These are phyloP conservation scores for Pleurotus giganteus DNA, from an alignment of 768 basidiomycete species.

Conservation along the genomic window DNA sequence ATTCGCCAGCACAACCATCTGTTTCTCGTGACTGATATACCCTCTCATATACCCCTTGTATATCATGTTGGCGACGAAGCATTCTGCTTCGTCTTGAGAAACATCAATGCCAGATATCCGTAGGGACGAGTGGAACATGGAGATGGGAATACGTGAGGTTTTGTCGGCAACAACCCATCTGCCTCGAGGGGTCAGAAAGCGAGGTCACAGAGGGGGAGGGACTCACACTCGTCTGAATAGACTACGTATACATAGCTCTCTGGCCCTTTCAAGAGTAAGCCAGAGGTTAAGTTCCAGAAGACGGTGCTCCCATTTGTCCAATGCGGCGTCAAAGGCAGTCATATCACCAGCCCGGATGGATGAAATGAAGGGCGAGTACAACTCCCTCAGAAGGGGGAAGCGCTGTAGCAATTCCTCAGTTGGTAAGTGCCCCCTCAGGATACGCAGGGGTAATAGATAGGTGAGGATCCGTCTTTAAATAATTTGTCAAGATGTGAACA, in stretches of 20 bases:
- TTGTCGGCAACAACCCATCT: conserved; percentile 84
- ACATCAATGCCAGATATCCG: conserved; percentile 69
- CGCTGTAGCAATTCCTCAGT: conserved; percentile 64
- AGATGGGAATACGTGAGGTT: conserved; percentile 74
- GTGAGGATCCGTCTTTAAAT: conserved; percentile 77
- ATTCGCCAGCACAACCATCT: conserved; percentile 87
- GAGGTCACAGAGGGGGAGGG: neutral
- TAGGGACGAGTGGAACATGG: conserved; percentile 78
- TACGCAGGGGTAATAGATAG: conserved; percentile 86
- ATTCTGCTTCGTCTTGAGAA: conserved; percentile 83
- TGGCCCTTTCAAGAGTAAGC: conserved; percentile 82
- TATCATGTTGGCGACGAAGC: conserved; percentile 93
- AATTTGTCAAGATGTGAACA: neutral
- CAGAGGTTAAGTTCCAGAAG: conserved; percentile 87
- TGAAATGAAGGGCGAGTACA: conserved; percentile 78
- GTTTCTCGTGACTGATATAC: conserved; percentile 94
- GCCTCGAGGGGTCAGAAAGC: conserved; percentile 4
- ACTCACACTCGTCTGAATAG: conserved; percentile 76
- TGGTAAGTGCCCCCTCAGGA: conserved; percentile 86
- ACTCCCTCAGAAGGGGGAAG: conserved; percentile 67
- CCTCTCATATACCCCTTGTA: conserved; percentile 91
- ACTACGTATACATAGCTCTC: conserved; percentile 83
- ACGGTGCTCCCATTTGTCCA: conserved; percentile 66
- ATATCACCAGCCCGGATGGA: conserved; percentile 82
- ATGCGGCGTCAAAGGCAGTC: conserved; percentile 72